Percentiles rank a stretch among this genome's conserved stretches.
These are phyloP conservation scores for Claviceps africana DNA, from an alignment of 2,329 filamentous ascomycete genomes.

Conservation along the genomic window DNA sequence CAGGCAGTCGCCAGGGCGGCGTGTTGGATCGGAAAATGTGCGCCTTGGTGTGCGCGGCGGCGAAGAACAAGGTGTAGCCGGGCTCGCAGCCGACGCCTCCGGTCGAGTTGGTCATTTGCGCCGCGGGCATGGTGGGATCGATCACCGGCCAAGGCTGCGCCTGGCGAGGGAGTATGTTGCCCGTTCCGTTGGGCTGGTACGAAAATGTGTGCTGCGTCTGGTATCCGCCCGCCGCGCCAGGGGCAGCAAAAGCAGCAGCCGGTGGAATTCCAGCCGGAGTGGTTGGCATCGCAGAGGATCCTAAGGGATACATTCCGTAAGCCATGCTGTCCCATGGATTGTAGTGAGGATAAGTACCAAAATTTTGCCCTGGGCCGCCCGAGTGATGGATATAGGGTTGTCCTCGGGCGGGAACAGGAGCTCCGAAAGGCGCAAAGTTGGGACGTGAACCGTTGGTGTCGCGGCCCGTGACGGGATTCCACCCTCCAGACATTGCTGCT, in stretches of 20 bases:
- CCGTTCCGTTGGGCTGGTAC: constrained; percentile 24
- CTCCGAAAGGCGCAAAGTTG: constrained; percentile 19
- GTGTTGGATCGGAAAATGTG: constrained; percentile 39
- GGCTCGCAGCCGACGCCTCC: constrained; percentile 45
- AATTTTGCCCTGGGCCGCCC: constrained; percentile 23
- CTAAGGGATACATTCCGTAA: constrained; percentile 14
- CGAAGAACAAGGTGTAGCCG: constrained; percentile 51
- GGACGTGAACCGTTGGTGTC: constrained; percentile 21
- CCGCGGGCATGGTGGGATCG: constrained; percentile 32
- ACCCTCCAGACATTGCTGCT: constrained; percentile 16
- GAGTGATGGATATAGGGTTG: constrained; percentile 24
- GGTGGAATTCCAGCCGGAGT: neutral
- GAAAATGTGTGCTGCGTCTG: constrained; percentile 15
- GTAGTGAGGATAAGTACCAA: constrained; percentile 12
- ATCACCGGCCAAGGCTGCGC: constrained; percentile 28
- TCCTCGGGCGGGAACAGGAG: constrained; percentile 19
- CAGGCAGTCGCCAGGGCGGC: constrained; percentile 38
- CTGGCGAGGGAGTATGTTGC: constrained; percentile 22
- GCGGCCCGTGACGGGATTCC: constrained; percentile 26
- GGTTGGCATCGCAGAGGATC: constrained; percentile 4
- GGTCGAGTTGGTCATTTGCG: constrained; percentile 41
- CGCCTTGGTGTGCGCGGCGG: constrained; percentile 41
- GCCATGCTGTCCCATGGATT: constrained; percentile 12
- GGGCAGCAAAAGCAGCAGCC: neutral
- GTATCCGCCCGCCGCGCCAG: constrained; percentile 11